A percentile compares a stretch with the other conserved stretches of the same genome.
Conservation (phyloP, 2,329 filamentous ascomycete genomes). For the Penicillium sp. region DNA sequence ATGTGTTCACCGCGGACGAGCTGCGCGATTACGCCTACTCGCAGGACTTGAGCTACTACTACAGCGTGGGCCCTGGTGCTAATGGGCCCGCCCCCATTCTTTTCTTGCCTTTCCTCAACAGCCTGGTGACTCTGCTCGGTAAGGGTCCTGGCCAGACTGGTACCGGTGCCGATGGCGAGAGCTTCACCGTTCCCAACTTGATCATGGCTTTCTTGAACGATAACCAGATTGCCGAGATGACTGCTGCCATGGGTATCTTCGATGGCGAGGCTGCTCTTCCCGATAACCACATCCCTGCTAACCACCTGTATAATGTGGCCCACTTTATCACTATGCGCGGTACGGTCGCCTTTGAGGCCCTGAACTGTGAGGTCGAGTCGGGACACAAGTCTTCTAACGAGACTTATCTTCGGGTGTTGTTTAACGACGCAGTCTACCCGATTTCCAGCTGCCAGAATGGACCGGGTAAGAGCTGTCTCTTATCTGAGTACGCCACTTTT, state of each 20-base stretch:
- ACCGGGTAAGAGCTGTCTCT: slow-evolving; percentile 55
- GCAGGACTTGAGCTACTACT: slow-evolving; percentile 68
- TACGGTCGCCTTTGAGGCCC: slow-evolving; percentile 63
- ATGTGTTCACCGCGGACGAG: slow-evolving; percentile 62
- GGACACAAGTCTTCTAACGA: slow-evolving; percentile 36
- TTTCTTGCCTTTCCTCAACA: slow-evolving; percentile 62
- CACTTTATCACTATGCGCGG: slow-evolving; percentile 64
- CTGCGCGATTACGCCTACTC: slow-evolving; percentile 65
- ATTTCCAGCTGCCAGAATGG: slow-evolving; percentile 56
- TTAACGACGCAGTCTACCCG: slow-evolving; percentile 65
- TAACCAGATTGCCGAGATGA: slow-evolving; percentile 63
- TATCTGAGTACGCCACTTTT: slow-evolving; percentile 49
- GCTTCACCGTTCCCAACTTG: slow-evolving; percentile 54
- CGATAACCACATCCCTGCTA: slow-evolving; percentile 46
- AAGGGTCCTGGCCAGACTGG: slow-evolving; percentile 54
- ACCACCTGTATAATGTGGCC: slow-evolving; percentile 56
- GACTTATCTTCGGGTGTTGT: slow-evolving; percentile 51
- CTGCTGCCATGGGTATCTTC: slow-evolving; percentile 61
- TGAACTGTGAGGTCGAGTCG: slow-evolving; percentile 49
- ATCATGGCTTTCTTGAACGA: slow-evolving; percentile 65
- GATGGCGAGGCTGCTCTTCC: slow-evolving; percentile 56
- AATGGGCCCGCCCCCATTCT: slow-evolving; percentile 50
- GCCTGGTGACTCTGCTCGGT: slow-evolving; percentile 54
- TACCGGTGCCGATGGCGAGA: slow-evolving; percentile 29
- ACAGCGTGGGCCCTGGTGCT: slow-evolving; percentile 60